These are phyloP conservation scores for Neckera pumila DNA, from an alignment of 225 moss, liverwort and hornwort species.

Conservation along the genomic window DNA sequence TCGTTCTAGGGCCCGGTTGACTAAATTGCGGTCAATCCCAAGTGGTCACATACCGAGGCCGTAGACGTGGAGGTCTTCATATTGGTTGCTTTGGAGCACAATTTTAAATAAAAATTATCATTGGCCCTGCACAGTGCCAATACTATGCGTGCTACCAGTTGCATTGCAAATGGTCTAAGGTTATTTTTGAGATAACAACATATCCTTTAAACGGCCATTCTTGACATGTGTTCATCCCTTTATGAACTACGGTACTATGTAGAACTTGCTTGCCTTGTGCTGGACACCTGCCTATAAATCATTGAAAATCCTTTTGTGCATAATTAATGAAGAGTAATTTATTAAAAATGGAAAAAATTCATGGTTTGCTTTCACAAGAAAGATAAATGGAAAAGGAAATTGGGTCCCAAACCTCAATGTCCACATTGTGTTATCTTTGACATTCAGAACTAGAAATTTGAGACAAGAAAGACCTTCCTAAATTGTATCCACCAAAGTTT, in stretches of 20 bases:
- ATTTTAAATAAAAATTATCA: too few species aligned
- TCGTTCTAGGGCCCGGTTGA: not conserved
- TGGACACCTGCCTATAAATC: not conserved
- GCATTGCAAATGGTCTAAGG: not conserved
- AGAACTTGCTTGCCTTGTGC: not conserved
- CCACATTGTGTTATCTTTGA: not conserved
- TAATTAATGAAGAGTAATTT: not conserved
- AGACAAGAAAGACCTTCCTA: not conserved
- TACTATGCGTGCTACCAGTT: too few species aligned
- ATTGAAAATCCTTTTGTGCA: not conserved
- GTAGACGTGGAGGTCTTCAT: too few species aligned
- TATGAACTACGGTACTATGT: not conserved
- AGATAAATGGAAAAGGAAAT: not conserved
- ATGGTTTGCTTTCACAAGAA: not conserved
- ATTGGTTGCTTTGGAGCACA: too few species aligned
- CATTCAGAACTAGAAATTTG: not conserved
- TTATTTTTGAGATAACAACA: not conserved
- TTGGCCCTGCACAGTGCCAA: too few species aligned
- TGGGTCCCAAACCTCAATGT: not conserved
- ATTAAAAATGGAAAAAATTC: not conserved
- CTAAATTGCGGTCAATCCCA: too few species aligned
- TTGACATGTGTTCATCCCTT: too few species aligned
- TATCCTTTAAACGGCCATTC: not conserved
- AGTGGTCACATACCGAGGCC: too few species aligned
- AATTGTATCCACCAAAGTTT: not conserved